Percentiles rank a stretch among this genome's conserved stretches.
phyloP scores from a whole-genome alignment of 106 monocot species.

The Narthecium ossifragum region DNA sequence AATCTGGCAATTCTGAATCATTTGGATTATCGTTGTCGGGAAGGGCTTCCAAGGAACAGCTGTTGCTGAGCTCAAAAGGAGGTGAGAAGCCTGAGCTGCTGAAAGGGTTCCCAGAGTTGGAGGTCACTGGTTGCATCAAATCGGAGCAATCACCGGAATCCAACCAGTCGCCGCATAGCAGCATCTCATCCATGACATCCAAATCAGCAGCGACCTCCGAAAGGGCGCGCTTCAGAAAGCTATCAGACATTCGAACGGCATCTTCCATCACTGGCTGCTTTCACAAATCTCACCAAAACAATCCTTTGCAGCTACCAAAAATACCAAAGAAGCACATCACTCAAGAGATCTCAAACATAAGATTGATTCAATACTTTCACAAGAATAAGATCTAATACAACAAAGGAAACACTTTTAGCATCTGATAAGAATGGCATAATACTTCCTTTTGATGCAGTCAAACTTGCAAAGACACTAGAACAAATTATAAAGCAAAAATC shows the following conservation, averaged over 20 bases:
- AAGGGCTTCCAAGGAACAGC: background rate
- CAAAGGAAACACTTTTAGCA: too few species aligned
- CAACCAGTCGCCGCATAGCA: constrained; percentile 10
- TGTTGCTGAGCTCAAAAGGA: constrained; percentile 3
- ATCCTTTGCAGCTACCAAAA: background rate
- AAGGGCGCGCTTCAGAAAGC: background rate
- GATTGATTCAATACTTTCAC: background rate
- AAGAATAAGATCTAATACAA: background rate
- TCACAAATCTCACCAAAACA: background rate
- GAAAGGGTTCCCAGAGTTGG: constrained; percentile 1
- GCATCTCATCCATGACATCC: constrained; percentile 26
- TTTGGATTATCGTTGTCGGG: background rate
- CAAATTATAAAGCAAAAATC: background rate
- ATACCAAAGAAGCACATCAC: background rate
- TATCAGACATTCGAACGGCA: background rate
- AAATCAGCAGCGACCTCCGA: constrained; percentile 10
- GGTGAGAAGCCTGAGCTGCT: background rate
- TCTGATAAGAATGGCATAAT: too few species aligned
- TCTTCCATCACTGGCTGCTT: constrained; percentile 14
- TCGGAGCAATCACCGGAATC: background rate
- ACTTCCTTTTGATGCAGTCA: too few species aligned
- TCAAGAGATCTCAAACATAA: background rate
- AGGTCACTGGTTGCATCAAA: constrained; percentile 2
- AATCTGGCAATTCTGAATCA: background rate
- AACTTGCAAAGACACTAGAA: background rate